Percentiles rank a stretch among this genome's conserved stretches.
phyloP scores from a whole-genome alignment of 1,284 basidiomycete species.

The Malassezia yamatoensis region DNA sequence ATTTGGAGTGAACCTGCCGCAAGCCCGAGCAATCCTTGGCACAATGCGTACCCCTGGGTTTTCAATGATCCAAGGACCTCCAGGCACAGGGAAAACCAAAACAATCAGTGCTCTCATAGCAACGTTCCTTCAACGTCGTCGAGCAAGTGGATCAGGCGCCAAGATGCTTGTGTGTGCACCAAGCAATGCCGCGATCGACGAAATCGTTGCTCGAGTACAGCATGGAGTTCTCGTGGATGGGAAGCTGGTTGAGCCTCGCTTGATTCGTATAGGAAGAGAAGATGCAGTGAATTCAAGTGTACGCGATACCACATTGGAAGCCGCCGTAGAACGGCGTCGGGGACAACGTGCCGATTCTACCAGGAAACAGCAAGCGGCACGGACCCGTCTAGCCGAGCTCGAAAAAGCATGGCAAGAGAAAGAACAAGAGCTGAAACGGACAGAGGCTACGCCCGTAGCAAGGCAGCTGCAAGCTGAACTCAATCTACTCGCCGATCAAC shows the following conservation, averaged over 20 bases:
- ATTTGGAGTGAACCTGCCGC: constrained; percentile 80
- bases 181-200: constrained; percentile 96
- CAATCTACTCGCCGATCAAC: constrained; percentile 5
- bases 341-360: not conserved
- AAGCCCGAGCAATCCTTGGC: constrained; percentile 76
- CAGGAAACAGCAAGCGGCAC: not conserved
- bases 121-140: constrained; percentile 58
- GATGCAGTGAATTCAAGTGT: constrained; percentile 70
- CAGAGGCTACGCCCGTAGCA: not conserved
- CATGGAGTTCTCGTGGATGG: constrained; percentile 61
- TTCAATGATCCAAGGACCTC: constrained; percentile 89
- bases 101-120: constrained; percentile 93
- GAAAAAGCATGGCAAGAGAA: not conserved
- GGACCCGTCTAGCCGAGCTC: not conserved
- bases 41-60: constrained; percentile 69
- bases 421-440: not conserved
- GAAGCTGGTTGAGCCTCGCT: constrained; percentile 58
- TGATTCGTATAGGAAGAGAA: constrained; percentile 79
- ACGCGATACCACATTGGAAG: constrained; percentile 75
- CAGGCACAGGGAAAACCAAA: constrained; percentile 96
- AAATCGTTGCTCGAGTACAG: constrained; percentile 78
- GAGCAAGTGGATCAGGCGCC: constrained; percentile 20
- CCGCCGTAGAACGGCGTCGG: constrained; percentile 26
- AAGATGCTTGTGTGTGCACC: constrained; percentile 92
- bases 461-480: constrained; percentile 9